Evolutionary conservation across 225 moss, liverwort and hornwort species (phyloP).

Genomic region (Polytrichum formosum): DNA sequence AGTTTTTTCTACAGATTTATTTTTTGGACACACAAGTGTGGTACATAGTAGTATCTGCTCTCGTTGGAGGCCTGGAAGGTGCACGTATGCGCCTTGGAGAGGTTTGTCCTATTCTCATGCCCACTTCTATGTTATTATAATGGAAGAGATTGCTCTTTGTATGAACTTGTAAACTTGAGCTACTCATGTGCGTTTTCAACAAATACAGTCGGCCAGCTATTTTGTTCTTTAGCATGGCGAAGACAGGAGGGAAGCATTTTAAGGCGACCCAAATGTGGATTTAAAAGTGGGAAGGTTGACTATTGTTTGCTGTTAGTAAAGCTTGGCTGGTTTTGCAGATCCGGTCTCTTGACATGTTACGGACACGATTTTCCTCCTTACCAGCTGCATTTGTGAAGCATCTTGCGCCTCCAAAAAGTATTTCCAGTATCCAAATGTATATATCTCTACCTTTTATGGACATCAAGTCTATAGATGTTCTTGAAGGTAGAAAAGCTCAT

Average conservation of each 20-base stretch:
- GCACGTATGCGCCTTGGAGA: constrained; percentile 86
- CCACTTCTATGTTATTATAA: too few species aligned
- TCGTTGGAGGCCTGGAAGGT: constrained; percentile 85
- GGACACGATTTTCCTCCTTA: constrained; percentile 81
- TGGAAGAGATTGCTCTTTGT: too few species aligned
- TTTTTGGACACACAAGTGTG: constrained; percentile 98
- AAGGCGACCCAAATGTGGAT: too few species aligned
- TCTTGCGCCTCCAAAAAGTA: constrained; percentile 48
- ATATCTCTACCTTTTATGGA: neutral
- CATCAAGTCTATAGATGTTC: too few species aligned
- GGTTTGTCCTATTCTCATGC: constrained; percentile 33
- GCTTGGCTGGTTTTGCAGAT: constrained; percentile 49
- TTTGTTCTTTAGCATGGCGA: neutral
- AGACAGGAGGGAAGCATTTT: too few species aligned
- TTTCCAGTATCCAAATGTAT: constrained; percentile 30
- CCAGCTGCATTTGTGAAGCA: constrained; percentile 77
- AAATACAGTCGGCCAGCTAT: neutral
- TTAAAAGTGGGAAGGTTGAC: too few species aligned
- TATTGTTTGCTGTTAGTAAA: too few species aligned
- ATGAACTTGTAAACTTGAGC: neutral
- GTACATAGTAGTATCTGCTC: constrained; percentile 78
- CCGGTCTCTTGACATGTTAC: constrained; percentile 90
- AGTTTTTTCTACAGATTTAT: constrained; percentile 64
- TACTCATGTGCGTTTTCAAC: constrained; percentile 4
- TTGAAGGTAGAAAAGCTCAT: too few species aligned